Base-by-base conservation (phyloP, 2,329 filamentous ascomycete genomes). In the Xylaria sp. region DNA sequence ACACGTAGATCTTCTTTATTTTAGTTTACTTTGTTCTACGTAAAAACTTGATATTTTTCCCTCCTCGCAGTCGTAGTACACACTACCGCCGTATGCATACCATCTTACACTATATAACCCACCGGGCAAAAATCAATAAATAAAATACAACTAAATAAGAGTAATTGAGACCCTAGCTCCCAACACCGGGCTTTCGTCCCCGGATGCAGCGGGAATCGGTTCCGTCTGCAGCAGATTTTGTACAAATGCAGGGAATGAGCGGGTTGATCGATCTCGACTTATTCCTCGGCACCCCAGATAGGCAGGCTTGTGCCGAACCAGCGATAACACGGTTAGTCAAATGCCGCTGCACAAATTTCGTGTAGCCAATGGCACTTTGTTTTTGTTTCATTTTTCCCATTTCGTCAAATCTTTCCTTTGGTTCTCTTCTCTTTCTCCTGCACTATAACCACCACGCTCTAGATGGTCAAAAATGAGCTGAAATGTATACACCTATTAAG, bases 251-350 rank as follows among this genome's bases (percentile, higher is more conserved):
- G 61, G 64, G 50, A 60, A 44, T 50, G 23, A 47, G 65, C 62
- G 62, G 69, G 66, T 66, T 71, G 66, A 69, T 71, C 63, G 69
- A 71, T 66, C 65, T 65, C 57, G 54, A 65, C 65, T 63, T 32
- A 48, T 42, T 58, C 54, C 37, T 60, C 47, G 57, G 61, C 64
- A 47, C 61, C 68, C 68, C 58, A 55, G 51, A 69, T 66, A 69
- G 53, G 64, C 54, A 69, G 47, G 64, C 59, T 57, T 54, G 51
- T 60, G 54, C 62, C 54, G 50, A 65, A 60, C 44, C n/a, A 35
- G 54, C 42, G 65, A 63, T 48, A 59, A 53, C 27, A 63, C 27
- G 27, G 37, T 27, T 27, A 29, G 23, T 47, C 55, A 60, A 60
- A 60, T 63, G 57, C 60, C 54, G 65, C 35, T 57, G 55, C 32